Base-by-base conservation (phyloP, 2,329 filamentous ascomycete species). In the Stachybotrys elegans region DNA sequence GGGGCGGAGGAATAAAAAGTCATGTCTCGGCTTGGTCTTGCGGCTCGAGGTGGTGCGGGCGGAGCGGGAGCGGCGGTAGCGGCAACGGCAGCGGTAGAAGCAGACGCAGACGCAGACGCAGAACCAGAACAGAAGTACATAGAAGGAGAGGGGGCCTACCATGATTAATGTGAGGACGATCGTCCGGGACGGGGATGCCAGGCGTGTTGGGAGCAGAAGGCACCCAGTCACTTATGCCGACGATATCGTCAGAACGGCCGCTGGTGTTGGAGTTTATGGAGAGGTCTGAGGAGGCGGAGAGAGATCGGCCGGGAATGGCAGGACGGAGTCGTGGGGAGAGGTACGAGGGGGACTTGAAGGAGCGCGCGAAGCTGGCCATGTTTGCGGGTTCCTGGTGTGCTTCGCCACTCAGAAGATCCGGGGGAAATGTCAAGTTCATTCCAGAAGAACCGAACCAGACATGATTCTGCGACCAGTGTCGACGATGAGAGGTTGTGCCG, bases 321-420 rank as follows among this genome's bases (percentile, higher is more conserved):
- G 72, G 74, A 34, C 72, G 67, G 48, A 70, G 62, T 16, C 57
- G 55, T 38, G 69, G 66, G 43, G 71, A 62, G 25, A 73, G 60
- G 51, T 70, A 72, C 20, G 64, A 63, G 32, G 71, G 60, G 7
- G 71, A 65, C 51, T 75, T 67, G 57, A 78, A 69, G 12, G 74
- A 74, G 51, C 72, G 69, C 37, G 69, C 65, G 47, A 76, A 61
- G 56, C 62, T 70, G 46, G 73, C 67, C 74, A 78, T 78, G 43
- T 35, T 52, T 43, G 45, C 12, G 21, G 22, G 22, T 19, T 40
- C 22, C 8, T 22, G 13, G 22, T 22, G 38, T 17, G 21, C 21
- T 40, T 40, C 38, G 38, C 21, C 22, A 16, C 36, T 21, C 13
- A 14, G 21, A 16, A 21, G 13, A n/a, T 40, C 38, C 21, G 22